Percentiles rank a stretch among this genome's conserved stretches.
phyloP scores from a whole-genome alignment of 2,329 filamentous ascomycete species.

The Monilinia fructicola region DNA sequence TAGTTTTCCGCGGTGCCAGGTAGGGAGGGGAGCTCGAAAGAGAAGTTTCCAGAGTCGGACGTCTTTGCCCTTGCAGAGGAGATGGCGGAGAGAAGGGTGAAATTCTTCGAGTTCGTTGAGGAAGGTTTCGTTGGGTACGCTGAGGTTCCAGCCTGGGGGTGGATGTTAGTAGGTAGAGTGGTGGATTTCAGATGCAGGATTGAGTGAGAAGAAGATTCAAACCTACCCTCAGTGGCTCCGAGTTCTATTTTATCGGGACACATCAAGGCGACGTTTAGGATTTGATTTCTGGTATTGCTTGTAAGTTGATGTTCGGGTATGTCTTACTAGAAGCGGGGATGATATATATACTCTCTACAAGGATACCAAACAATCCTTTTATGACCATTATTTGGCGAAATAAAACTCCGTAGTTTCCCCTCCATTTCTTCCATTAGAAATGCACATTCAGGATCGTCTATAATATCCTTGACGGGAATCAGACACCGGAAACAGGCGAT shows the following conservation, averaged over 20 bases:
- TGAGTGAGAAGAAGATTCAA: not conserved
- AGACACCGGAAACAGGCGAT: constrained; percentile 34
- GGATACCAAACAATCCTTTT: constrained; percentile 50
- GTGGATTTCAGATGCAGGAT: not conserved
- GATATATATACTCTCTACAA: constrained; percentile 45
- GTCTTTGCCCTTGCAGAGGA: constrained; percentile 15
- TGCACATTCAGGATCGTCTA: constrained; percentile 42
- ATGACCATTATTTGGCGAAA: constrained; percentile 44
- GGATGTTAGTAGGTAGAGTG: not conserved
- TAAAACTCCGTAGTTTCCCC: constrained; percentile 40
- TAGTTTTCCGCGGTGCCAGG: constrained; percentile 55
- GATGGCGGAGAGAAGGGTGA: constrained; percentile 6
- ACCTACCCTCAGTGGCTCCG: not conserved
- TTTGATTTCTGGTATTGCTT: constrained; percentile 25
- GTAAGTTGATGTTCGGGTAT: constrained; percentile 22
- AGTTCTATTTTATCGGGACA: constrained; percentile 26
- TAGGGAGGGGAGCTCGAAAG: constrained; percentile 41
- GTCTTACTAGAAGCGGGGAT: constrained; percentile 29
- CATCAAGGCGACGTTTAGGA: constrained; percentile 28
- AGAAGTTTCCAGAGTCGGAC: constrained; percentile 21
- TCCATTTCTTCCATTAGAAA: constrained; percentile 37
- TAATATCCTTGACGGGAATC: constrained; percentile 31
- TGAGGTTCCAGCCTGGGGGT: constrained; percentile 5
- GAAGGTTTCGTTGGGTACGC: not conserved
- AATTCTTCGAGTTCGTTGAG: constrained; percentile 33